Conservation (phyloP, 495 filamentous ascomycete genomes). For the Daldinia decipiens region DNA sequence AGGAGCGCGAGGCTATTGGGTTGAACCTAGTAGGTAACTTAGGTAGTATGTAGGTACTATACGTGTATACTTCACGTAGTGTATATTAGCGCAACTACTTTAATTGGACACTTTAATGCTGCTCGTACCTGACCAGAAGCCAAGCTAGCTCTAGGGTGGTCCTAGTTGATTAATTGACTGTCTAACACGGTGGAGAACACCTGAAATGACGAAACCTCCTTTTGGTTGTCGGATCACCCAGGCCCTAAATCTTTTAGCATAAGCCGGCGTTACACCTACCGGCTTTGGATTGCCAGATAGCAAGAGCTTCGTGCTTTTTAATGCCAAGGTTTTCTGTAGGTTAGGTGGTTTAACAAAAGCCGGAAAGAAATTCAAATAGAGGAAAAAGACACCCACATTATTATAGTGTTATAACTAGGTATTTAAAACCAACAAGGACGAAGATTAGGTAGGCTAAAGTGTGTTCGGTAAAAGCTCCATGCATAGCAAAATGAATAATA, state of each 20-base stretch:
- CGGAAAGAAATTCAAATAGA: background rate
- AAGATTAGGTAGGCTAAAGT: background rate
- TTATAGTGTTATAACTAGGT: background rate
- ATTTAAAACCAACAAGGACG: background rate
- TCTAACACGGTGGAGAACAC: slow-evolving; percentile 27
- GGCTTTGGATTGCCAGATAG: slow-evolving; percentile 21
- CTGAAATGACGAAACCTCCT: slow-evolving; percentile 44
- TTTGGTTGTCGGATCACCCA: slow-evolving; percentile 20
- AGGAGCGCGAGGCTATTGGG: slow-evolving; percentile 14
- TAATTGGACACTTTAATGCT: slow-evolving; percentile 21
- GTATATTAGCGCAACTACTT: slow-evolving; percentile 2
- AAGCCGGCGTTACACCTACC: slow-evolving; percentile 24
- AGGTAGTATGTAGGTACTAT: background rate
- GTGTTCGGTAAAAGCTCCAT: slow-evolving; percentile 17
- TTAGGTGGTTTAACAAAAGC: background rate
- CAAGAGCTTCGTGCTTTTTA: background rate
- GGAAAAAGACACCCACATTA: background rate
- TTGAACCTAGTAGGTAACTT: slow-evolving; percentile 8
- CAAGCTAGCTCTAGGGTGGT: slow-evolving; percentile 6
- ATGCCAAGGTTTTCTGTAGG: slow-evolving; percentile 10
- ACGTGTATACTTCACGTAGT: slow-evolving; percentile 3
- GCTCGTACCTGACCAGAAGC: slow-evolving; percentile 9
- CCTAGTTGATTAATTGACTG: slow-evolving; percentile 5
- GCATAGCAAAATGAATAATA: slow-evolving; percentile 29
- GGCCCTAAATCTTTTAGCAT: slow-evolving; percentile 25